These are phyloP conservation scores for Amanita rimosa DNA, from an alignment of 768 basidiomycete species.

Conservation along the genomic window DNA sequence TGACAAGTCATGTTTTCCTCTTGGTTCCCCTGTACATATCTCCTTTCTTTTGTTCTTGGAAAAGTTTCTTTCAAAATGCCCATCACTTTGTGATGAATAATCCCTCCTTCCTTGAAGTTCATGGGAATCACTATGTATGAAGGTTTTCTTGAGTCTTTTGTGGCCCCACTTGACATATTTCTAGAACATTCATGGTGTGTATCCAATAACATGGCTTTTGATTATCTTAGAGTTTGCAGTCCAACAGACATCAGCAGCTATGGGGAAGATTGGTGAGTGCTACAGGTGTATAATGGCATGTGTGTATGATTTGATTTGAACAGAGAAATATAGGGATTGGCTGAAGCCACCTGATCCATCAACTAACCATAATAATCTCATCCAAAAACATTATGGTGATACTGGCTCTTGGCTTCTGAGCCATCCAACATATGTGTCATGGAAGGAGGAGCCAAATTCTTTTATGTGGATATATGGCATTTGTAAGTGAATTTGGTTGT, in stretches of 20 bases:
- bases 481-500: not conserved
- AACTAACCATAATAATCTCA: not conserved
- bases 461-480: conserved; percentile 5
- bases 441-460: not conserved
- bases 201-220: not conserved
- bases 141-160: not conserved
- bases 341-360: not conserved
- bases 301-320: not conserved
- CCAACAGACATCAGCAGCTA: not conserved
- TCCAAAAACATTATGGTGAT: not conserved
- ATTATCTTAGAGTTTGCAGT: not conserved
- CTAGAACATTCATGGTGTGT: not conserved
- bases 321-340: not conserved
- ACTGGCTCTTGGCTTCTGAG: not conserved
- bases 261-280: too few relatives aligned
- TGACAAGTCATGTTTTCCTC: too few relatives aligned
- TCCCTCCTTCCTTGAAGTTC: not conserved
- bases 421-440: not conserved
- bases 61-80: not conserved
- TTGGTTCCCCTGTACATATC: too few relatives aligned
- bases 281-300: too few relatives aligned
- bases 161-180: not conserved
- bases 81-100: not conserved
- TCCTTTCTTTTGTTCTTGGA: not conserved
- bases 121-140: not conserved